Percentiles rank a stretch among this genome's conserved stretches.
phyloP scores from a whole-genome alignment of 192 early-diverging fungal genomes.

The Lobosporangium transversale region DNA sequence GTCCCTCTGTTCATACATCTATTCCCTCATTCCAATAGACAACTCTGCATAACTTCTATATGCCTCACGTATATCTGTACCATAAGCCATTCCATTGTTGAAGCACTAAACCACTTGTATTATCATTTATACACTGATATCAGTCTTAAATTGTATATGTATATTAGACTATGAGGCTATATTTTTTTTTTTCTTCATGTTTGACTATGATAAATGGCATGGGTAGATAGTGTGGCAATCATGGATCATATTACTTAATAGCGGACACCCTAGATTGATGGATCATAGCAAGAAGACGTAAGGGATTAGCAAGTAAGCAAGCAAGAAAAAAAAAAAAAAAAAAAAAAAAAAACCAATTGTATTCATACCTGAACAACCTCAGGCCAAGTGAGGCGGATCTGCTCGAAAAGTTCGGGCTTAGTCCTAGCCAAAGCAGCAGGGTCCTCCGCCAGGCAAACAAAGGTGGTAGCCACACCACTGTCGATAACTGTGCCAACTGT shows the following conservation, averaged over 20 bases:
- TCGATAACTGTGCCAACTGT: constrained; percentile 84
- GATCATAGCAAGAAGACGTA: no score
- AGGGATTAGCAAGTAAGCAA: no score
- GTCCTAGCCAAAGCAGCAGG: constrained; percentile 74
- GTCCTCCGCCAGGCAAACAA: constrained; percentile 93
- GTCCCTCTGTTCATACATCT: constrained; percentile 5
- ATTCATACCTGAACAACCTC: constrained; percentile 53
- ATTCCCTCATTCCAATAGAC: constrained; percentile 28
- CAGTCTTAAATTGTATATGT: no score
- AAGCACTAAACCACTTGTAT: no score
- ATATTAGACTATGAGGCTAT: no score
- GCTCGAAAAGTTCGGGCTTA: constrained; percentile 49
- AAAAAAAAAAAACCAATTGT: not conserved
- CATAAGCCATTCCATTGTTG: no score
- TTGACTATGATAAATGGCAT: no score
- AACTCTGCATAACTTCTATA: no score
- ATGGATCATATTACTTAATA: constrained; percentile 4
- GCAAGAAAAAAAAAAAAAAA: not conserved
- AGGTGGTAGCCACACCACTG: constrained; percentile 91
- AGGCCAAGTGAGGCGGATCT: constrained; percentile 48
- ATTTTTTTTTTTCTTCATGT: no score
- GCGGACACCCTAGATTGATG: constrained; percentile 21
- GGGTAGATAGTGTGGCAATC: no score
- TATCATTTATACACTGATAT: no score
- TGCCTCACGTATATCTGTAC: no score